Evolutionary conservation across 495 filamentous ascomycete genomes (phyloP).

Genomic region (Articulospora tetracladia): DNA sequence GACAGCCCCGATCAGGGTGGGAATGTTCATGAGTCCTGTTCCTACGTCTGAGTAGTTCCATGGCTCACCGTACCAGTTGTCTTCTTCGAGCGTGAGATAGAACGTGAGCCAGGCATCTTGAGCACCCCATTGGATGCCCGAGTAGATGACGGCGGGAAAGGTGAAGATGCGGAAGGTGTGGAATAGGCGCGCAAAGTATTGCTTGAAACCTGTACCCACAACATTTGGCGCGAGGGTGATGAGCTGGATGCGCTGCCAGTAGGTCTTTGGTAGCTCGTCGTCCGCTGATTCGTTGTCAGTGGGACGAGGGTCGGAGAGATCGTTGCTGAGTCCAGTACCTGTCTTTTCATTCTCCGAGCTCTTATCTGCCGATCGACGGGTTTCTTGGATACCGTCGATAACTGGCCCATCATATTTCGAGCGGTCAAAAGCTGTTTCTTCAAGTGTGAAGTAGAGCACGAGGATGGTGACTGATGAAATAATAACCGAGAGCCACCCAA

Average conservation of each 20-base stretch:
- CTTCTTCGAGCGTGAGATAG: conserved; percentile 14
- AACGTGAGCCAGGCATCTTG: conserved; percentile 18
- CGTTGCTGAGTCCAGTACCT: background rate
- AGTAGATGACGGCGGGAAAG: conserved; percentile 14
- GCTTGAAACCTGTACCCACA: conserved; percentile 8
- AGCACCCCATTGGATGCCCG: conserved; percentile 15
- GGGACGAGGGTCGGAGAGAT: background rate
- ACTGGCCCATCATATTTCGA: background rate
- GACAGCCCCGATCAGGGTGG: conserved; percentile 23
- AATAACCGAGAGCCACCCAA: conserved; percentile 81
- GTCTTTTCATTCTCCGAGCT: background rate
- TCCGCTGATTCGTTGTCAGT: background rate
- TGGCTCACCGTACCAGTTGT: conserved; percentile 13
- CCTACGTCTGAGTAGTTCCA: conserved; percentile 24
- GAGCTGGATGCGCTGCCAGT: conserved; percentile 11
- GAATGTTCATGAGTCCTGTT: conserved; percentile 22
- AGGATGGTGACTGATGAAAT: conserved; percentile 57
- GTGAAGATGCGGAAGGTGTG: conserved; percentile 16
- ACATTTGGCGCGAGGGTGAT: conserved; percentile 13
- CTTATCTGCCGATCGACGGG: background rate
- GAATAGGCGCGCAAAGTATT: conserved; percentile 12
- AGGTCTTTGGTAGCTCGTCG: conserved; percentile 6
- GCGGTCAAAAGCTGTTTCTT: conserved; percentile 15
- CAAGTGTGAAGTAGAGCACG: conserved; percentile 55
- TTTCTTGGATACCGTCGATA: conserved; percentile 8